Evolutionary conservation across 2,329 filamentous ascomycete species (phyloP), one percentile per base, ranked within the genome.

Genomic region (Xylaria polymorpha): DNA sequence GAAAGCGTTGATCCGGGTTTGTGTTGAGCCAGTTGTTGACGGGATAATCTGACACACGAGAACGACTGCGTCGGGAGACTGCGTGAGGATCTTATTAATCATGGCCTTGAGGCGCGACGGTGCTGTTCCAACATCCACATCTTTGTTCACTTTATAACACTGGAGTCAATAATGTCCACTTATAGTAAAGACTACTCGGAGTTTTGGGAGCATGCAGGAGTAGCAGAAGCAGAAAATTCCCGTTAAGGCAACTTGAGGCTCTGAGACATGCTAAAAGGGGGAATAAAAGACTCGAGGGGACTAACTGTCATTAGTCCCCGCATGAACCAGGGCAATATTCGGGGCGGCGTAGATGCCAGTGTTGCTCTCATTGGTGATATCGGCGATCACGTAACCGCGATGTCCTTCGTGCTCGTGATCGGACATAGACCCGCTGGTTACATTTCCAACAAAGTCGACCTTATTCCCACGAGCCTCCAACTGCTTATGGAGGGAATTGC

Each of bases 341-440:
- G 61, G 55, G 20, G 44, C 55, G 0, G 53, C 43, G 44, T 43
- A 50, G n/a, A 59, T 51, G 12, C 44, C 53, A 7, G 22, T 5
- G 18, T 59, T 8, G 20, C 44, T 60, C 3, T 20, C 32, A 1
- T 8, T 5, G n/a, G 10, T n/a, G 51, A 65, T 65, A 22, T 60
- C 20, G 3, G 29, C 32, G 25, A 65, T 65, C 9, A 53, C 2
- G 20, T 4, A n/a, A 35, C 53, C 53, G 20, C 46, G 55, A 18
- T 65, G 56, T n/a, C 62, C 62, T 59, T 65, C 62, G 55, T 65
- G 43, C 4, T 65, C 10, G 3, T 12, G 8, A 25, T 65, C 62
- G 4, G 14, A 12, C 9, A 51, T n/a, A 10, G 15, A 8, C 7
- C 62, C 62, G 20, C 43, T 53, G 6, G 20, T 20, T 18, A 59